Base-by-base conservation (phyloP, 371 early-diverging fungal genomes). In the Mucor racemosus region DNA sequence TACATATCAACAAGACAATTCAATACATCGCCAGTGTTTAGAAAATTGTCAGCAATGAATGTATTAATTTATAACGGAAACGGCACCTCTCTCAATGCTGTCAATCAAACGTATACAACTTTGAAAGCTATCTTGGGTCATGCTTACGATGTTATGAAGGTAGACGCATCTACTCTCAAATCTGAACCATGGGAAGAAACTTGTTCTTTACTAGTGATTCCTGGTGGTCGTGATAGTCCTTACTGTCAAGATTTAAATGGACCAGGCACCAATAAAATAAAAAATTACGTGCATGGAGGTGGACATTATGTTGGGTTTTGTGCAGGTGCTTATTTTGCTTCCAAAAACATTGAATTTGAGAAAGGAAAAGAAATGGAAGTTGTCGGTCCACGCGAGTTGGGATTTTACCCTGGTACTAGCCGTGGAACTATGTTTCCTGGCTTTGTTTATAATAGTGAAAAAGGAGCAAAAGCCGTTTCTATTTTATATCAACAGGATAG, bases 301-400 rank as follows among this genome's bases (percentile, higher is more conserved):
- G 98, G 98, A 3, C 78, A 83, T n/a, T 96, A 94, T 71, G 72
- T 95, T 38, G 98, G 98, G 1, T 84, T 98, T 33, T 97, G 98
- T 70, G 97, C 95, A 0, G 98, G 97, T 19, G 96, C 91, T 0
- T 95, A 96, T 74, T 96, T 92, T 76, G 96, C 85, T 4, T 81
- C 87, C 34, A 68, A 71, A 0, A 63, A 76, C n/a, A 86, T 93
- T 33, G 90, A 90, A 71, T 97, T 97, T 78, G 94, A 96, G 77
- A 83, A 81, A 4, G 86, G 88, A 9, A 70, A 79, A 7, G 55
- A 60, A 1, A 66, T 90, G 62, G 82, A 89, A 61, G 92, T 97
- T 2, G 68, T 81, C 15, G 96, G 96, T 0, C 65, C 81, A 2
- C 79, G 96, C 31, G 88, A 89, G 39, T 75, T 97, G 44, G 80